These are phyloP conservation scores for Ophiostoma australiae DNA, from an alignment of 2,329 filamentous ascomycete species.

Conservation along the genomic window DNA sequence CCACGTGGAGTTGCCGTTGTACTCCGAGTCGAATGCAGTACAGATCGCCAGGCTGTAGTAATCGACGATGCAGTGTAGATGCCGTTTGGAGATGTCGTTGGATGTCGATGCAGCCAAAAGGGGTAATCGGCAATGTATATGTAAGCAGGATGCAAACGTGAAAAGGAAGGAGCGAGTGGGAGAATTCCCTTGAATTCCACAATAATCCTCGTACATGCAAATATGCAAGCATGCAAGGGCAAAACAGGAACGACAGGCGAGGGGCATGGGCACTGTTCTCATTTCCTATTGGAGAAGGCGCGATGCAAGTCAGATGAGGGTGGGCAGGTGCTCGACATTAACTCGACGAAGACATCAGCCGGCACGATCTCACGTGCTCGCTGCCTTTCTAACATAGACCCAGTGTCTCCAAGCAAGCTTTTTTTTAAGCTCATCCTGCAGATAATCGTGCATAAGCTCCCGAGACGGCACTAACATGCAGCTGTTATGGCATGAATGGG, in stretches of 20 bases:
- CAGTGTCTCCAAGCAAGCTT: neutral
- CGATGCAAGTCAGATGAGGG: neutral
- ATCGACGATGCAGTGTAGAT: neutral
- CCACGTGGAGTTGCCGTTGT: neutral
- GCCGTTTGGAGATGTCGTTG: neutral
- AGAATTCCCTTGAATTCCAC: neutral
- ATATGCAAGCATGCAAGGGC: neutral
- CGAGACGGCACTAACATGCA: neutral
- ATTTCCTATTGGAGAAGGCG: conserved; percentile 5
- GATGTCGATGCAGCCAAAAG: neutral
- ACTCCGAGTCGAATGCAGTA: neutral
- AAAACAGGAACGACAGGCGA: neutral
- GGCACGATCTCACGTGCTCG: neutral
- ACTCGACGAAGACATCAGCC: neutral
- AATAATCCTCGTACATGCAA: neutral
- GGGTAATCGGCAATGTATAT: neutral
- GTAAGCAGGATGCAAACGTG: neutral
- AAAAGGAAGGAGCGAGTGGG: neutral
- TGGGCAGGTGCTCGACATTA: neutral
- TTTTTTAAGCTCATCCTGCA: neutral
- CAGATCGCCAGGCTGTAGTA: neutral
- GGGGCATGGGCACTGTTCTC: neutral
- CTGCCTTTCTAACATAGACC: neutral
- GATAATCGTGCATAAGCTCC: conserved; percentile 9
- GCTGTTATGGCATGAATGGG: too few species aligned